Evolutionary conservation across 768 basidiomycete species (phyloP).

Genomic region (Naganishia antarctica): DNA sequence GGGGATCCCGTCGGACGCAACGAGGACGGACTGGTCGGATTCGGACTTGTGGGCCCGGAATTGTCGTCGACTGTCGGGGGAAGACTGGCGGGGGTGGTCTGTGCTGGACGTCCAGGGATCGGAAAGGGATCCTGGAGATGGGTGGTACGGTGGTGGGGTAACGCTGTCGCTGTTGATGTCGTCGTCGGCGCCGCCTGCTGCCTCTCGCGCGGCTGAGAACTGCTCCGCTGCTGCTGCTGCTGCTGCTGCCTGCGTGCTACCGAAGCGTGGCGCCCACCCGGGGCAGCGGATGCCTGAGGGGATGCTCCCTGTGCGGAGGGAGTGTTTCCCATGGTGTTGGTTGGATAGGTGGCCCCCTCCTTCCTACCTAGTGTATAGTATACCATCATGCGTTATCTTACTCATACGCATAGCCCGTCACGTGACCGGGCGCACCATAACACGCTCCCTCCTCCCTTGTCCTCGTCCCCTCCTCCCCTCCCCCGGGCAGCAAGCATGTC

Average conservation of each 20-base stretch:
- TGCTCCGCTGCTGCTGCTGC: too few species aligned
- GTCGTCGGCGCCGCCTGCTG: too few species aligned
- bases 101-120: neutral
- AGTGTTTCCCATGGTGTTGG: conserved; percentile 11
- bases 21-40: conserved; percentile 35
- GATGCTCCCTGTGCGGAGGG: conserved; percentile 1
- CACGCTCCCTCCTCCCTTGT: neutral
- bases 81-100: too few species aligned
- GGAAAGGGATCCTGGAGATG: conserved; percentile 12
- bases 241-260: too few species aligned
- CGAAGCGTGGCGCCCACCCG: neutral
- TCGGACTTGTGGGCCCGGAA: neutral
- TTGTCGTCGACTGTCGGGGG: too few species aligned
- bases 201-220: too few species aligned
- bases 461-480: neutral
- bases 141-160: conserved; percentile 8
- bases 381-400: neutral
- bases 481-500: neutral
- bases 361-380: neutral
- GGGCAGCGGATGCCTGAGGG: neutral
- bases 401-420: neutral
- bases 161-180: neutral
- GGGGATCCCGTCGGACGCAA: conserved; percentile 44
- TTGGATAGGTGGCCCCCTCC: too few species aligned
- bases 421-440: neutral